Conservation (phyloP, 2,329 filamentous ascomycete species). For the Decorospora gaudefroyi region DNA sequence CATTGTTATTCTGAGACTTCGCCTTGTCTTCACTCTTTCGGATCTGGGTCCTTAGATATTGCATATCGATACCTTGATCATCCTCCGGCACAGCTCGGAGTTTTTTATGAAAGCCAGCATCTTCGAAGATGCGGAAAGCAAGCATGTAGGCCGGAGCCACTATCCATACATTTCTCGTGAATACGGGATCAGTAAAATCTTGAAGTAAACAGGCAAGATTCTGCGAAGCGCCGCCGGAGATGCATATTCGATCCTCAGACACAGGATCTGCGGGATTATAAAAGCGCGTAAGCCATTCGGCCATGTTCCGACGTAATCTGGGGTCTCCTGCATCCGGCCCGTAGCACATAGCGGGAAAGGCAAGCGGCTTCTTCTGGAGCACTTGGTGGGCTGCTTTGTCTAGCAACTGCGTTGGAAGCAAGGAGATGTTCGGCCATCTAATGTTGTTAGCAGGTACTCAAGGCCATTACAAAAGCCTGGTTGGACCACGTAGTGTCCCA, state of each 20-base stretch:
- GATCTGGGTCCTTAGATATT: constrained; percentile 59
- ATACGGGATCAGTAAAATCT: constrained; percentile 77
- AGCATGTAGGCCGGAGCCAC: constrained; percentile 82
- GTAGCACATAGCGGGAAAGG: constrained; percentile 71
- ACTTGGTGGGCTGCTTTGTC: constrained; percentile 63
- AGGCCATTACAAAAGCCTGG: constrained; percentile 1
- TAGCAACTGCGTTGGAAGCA: constrained; percentile 69
- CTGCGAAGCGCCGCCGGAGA: constrained; percentile 85
- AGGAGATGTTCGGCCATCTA: constrained; percentile 67
- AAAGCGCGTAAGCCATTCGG: constrained; percentile 69
- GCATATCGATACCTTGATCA: constrained; percentile 74
- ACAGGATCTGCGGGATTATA: constrained; percentile 58
- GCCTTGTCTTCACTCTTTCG: constrained; percentile 55
- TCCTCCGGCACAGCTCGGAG: constrained; percentile 76
- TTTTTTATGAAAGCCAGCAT: constrained; percentile 70
- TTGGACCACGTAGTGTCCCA: constrained; percentile 24
- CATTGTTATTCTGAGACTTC: constrained; percentile 42
- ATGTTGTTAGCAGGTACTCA: constrained; percentile 23
- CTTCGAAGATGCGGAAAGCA: constrained; percentile 83
- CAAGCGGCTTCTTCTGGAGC: constrained; percentile 63
- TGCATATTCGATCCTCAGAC: constrained; percentile 66
- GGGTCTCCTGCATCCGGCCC: constrained; percentile 70
- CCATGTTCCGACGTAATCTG: constrained; percentile 65
- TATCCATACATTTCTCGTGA: constrained; percentile 78
- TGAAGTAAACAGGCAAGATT: constrained; percentile 76